Conservation (phyloP, 352 stramenopile species). For the Phytophthora aleatoria region DNA sequence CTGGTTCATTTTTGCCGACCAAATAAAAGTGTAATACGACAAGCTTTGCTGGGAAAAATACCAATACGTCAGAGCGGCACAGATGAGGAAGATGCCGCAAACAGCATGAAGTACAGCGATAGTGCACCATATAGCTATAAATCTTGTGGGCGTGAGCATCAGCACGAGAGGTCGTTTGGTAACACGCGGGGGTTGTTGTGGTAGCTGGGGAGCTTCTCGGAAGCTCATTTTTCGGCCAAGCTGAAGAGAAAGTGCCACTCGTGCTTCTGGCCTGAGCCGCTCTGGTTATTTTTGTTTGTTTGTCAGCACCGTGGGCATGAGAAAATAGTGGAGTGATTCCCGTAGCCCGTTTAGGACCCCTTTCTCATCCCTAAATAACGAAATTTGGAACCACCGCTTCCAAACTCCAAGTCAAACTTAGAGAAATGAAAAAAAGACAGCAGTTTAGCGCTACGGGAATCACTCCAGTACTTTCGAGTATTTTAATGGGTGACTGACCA, state of each 20-base stretch:
- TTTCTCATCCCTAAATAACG: too few species aligned
- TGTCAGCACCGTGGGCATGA: too few species aligned
- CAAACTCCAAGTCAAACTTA: too few species aligned
- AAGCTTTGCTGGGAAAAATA: conserved; percentile 30
- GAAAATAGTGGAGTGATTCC: too few species aligned
- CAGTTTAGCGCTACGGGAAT: too few species aligned
- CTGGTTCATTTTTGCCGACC: conserved; percentile 17
- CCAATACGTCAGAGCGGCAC: conserved; percentile 27
- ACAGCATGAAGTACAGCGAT: neutral
- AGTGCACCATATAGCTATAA: neutral
- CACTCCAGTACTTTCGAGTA: too few species aligned
- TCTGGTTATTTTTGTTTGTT: too few species aligned
- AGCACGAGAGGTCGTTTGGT: neutral
- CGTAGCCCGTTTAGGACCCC: too few species aligned
- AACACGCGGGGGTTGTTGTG: neutral
- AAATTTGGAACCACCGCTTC: too few species aligned
- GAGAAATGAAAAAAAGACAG: too few species aligned
- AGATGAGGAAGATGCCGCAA: conserved; percentile 13
- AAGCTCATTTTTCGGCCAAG: neutral
- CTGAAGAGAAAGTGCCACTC: neutral
- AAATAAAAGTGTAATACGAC: conserved; percentile 33
- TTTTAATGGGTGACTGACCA: too few species aligned
- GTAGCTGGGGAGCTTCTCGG: neutral
- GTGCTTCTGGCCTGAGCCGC: too few species aligned
- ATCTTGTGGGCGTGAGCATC: neutral